phyloP scores from a whole-genome alignment of 805 yeast species.

The Nadsonia fulvescens region DNA sequence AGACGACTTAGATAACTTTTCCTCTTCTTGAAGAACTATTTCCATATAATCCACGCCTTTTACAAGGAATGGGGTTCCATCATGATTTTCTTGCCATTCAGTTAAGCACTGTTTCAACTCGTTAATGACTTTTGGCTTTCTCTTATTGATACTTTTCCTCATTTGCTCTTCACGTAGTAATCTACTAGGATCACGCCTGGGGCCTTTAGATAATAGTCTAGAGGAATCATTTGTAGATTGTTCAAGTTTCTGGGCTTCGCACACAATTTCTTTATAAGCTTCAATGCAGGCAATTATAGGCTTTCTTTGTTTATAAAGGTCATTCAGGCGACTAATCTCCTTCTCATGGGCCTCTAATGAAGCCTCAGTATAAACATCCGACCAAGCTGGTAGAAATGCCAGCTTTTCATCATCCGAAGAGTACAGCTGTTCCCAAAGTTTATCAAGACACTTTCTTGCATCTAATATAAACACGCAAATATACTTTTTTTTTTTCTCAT shows the following conservation, averaged over 20 bases:
- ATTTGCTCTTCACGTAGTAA: slow-evolving; percentile 64
- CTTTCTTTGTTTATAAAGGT: slow-evolving; percentile 30
- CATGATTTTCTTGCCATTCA: slow-evolving; percentile 26
- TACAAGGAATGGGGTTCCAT: slow-evolving; percentile 18
- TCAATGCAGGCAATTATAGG: slow-evolving; percentile 40
- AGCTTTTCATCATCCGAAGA: slow-evolving; percentile 34
- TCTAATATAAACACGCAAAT: slow-evolving; percentile 53
- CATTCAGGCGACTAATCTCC: slow-evolving; percentile 36
- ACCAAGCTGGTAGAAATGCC: slow-evolving; percentile 27
- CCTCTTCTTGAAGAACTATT: no score
- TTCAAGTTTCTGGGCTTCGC: slow-evolving; percentile 44
- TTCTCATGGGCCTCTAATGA: slow-evolving; percentile 44
- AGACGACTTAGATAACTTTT: no score
- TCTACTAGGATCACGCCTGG: slow-evolving; percentile 36
- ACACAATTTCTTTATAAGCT: slow-evolving; percentile 34
- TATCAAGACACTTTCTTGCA: slow-evolving; percentile 38
- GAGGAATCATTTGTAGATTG: slow-evolving; percentile 67
- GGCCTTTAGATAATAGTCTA: slow-evolving; percentile 42
- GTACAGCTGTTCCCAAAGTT: slow-evolving; percentile 44
- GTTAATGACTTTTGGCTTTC: slow-evolving; percentile 44
- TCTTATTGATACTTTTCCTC: slow-evolving; percentile 47
- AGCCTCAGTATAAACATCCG: slow-evolving; percentile 36
- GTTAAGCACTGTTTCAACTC: slow-evolving; percentile 30
- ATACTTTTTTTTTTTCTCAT: slow-evolving; percentile 39
- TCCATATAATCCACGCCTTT: no score